Evolutionary conservation across 192 early-diverging fungal genomes (phyloP).

Genomic region (Chytriomyces sp.): DNA sequence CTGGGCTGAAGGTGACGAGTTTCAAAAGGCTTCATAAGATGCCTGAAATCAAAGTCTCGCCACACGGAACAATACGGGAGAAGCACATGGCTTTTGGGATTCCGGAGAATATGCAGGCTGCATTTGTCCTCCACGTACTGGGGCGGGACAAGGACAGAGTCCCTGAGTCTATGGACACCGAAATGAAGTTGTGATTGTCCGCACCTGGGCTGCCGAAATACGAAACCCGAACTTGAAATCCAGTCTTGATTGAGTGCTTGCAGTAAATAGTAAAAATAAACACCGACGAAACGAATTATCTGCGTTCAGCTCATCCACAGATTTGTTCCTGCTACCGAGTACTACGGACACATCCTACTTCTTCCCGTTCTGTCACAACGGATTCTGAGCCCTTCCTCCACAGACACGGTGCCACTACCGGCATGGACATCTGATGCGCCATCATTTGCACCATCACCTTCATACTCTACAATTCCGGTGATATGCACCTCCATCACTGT

Average conservation of each 20-base stretch:
- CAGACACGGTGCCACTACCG: too few species aligned
- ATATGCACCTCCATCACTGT: too few species aligned
- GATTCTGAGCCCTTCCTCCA: too few species aligned
- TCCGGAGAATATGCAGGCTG: not conserved
- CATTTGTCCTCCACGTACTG: not conserved
- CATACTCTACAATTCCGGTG: too few species aligned
- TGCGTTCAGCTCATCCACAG: too few species aligned
- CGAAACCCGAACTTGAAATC: not conserved
- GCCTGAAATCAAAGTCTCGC: constrained; percentile 2
- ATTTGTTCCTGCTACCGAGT: too few species aligned
- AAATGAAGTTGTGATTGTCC: too few species aligned
- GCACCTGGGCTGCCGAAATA: not conserved
- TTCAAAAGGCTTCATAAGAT: constrained; percentile 14
- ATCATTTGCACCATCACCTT: too few species aligned
- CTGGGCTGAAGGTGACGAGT: constrained; percentile 14
- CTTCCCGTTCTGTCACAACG: too few species aligned
- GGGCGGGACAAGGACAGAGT: not conserved
- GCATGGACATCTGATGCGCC: too few species aligned
- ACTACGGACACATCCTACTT: too few species aligned
- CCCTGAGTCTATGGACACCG: not conserved
- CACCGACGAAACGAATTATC: too few species aligned
- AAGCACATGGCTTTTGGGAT: not conserved
- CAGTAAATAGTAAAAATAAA: not conserved
- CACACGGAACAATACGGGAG: not conserved
- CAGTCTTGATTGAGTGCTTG: not conserved